Conservation (phyloP, 495 filamentous ascomycete genomes). For the Delitschia confertaspora region DNA sequence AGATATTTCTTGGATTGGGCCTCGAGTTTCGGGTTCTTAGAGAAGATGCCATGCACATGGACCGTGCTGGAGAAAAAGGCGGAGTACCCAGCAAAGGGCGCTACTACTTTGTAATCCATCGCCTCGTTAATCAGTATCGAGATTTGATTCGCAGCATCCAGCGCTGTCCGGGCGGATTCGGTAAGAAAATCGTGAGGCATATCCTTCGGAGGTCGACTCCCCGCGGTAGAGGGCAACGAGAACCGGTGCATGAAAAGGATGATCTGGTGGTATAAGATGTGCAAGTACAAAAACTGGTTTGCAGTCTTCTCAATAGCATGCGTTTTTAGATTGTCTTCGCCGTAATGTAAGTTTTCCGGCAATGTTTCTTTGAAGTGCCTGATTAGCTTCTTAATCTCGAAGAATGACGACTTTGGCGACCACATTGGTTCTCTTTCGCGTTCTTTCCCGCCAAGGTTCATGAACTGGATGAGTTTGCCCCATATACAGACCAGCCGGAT, state of each 20-base stretch:
- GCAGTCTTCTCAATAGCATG: slow-evolving; percentile 77
- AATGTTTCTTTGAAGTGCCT: slow-evolving; percentile 61
- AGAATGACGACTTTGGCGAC: slow-evolving; percentile 69
- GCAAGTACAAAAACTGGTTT: slow-evolving; percentile 90
- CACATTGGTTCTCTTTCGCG: slow-evolving; percentile 61
- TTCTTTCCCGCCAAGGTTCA: slow-evolving; percentile 86
- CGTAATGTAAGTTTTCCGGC: slow-evolving; percentile 63
- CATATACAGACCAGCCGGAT: slow-evolving; percentile 78
- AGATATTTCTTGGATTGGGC: slow-evolving; percentile 74
- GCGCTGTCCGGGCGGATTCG: slow-evolving; percentile 63
- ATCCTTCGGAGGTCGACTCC: slow-evolving; percentile 56
- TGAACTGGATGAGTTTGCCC: slow-evolving; percentile 80
- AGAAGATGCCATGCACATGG: slow-evolving; percentile 87
- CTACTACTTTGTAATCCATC: slow-evolving; percentile 69
- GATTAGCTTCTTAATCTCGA: slow-evolving; percentile 58
- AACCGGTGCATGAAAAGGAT: slow-evolving; percentile 86
- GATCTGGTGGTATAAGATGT: slow-evolving; percentile 82
- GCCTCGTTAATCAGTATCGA: slow-evolving; percentile 75
- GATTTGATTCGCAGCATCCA: slow-evolving; percentile 84
- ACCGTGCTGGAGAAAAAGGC: slow-evolving; percentile 88
- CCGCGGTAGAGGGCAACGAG: slow-evolving; percentile 64
- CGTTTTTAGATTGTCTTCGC: slow-evolving; percentile 68
- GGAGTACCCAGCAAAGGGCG: slow-evolving; percentile 90
- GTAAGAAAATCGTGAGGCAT: slow-evolving; percentile 74
- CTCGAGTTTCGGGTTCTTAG: slow-evolving; percentile 65